Evolutionary conservation across 169 alveolate genomes (phyloP).

Genomic region (Cyclospora cayetanensis): DNA sequence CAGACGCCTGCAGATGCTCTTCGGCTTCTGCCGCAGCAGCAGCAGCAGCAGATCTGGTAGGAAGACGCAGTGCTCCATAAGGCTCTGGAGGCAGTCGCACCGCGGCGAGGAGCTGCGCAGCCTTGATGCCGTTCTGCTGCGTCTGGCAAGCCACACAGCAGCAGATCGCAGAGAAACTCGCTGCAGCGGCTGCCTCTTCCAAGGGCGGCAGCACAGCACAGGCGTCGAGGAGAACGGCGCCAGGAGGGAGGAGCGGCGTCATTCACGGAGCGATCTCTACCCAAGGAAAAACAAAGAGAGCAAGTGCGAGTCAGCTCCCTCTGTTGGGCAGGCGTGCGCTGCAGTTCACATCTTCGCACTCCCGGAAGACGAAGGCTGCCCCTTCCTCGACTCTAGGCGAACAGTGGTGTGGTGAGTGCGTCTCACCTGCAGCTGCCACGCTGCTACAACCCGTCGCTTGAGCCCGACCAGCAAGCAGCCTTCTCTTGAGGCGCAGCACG

Average conservation of each 20-base stretch:
- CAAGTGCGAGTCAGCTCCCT: too few species aligned
- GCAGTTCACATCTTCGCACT: too few species aligned
- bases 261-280: neutral
- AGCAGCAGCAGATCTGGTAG: neutral
- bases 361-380: too few species aligned
- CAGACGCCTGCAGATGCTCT: slow-evolving; percentile 8
- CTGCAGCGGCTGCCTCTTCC: neutral
- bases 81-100: neutral
- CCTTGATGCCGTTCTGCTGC: neutral
- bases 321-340: too few species aligned
- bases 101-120: neutral
- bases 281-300: neutral
- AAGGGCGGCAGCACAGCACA: neutral
- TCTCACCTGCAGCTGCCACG: neutral
- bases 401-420: too few species aligned
- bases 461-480: neutral
- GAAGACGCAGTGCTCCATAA: neutral
- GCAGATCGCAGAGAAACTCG: too few species aligned
- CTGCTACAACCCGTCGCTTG: neutral
- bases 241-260: neutral
- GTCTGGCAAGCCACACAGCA: too few species aligned
- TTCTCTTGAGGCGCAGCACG: slow-evolving; percentile 15
- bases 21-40: neutral
- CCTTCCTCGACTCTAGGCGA: too few species aligned
- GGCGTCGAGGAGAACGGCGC: too few species aligned